These are phyloP conservation scores for Lichtheimia hyalospora DNA, from an alignment of 371 early-diverging fungal species.

Conservation along the genomic window DNA sequence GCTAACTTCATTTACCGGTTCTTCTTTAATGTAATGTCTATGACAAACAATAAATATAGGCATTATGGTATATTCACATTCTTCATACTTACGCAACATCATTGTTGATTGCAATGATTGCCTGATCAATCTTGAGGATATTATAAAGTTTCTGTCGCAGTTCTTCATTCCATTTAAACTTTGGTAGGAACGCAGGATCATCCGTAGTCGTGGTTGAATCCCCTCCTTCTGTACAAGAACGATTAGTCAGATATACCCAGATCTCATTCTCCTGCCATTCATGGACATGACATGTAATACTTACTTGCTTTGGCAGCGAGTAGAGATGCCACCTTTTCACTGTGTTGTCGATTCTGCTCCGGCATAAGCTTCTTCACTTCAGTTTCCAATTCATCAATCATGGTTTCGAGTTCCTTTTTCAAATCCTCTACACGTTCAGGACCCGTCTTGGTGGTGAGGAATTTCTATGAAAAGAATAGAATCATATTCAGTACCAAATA, in stretches of 20 bases:
- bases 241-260: too few relatives aligned
- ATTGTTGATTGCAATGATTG: constrained; percentile 24
- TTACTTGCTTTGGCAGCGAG: constrained; percentile 5
- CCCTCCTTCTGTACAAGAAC: background rate
- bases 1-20: background rate
- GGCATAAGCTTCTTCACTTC: constrained; percentile 41
- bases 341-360: constrained; percentile 26
- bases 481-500: too few relatives aligned
- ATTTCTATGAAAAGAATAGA: constrained; percentile 28
- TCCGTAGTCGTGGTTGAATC: background rate
- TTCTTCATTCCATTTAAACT: constrained; percentile 40
- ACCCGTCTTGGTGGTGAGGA: constrained; percentile 40
- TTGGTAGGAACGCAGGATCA: constrained; percentile 5
- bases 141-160: constrained; percentile 32
- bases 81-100: constrained; percentile 32
- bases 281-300: background rate
- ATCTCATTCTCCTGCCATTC: background rate
- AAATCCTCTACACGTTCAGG: constrained; percentile 36
- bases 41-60: background rate
- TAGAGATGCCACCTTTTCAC: constrained; percentile 21
- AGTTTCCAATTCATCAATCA: constrained; percentile 25
- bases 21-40: background rate
- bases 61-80: background rate
- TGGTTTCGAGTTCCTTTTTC: constrained; percentile 35
- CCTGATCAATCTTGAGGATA: constrained; percentile 37